Evolutionary conservation across 805 yeast genomes (phyloP).

Genomic region (Wickerhamomyces hampshirensis): DNA sequence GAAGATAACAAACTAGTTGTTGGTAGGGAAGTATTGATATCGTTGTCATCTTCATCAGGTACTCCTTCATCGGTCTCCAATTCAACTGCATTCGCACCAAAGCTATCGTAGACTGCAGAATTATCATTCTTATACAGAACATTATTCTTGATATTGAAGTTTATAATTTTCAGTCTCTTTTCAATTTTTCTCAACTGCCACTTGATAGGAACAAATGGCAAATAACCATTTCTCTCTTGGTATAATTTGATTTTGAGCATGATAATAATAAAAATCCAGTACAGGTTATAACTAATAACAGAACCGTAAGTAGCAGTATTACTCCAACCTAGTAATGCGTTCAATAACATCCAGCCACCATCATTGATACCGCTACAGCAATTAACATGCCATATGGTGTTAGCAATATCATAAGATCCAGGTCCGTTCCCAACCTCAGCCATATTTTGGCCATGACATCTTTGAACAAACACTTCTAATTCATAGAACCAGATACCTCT

Average conservation of each 20-base stretch:
- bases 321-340: conserved; percentile 91
- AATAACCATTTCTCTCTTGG: conserved; percentile 55
- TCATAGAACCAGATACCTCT: conserved; percentile 92
- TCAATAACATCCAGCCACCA: conserved; percentile 88
- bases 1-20: conserved; percentile 14
- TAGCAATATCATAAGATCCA: conserved; percentile 79
- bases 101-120: conserved; percentile 9
- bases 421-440: conserved; percentile 90
- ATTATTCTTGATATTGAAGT: conserved; percentile 29
- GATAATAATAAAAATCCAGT: conserved; percentile 55
- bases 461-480: conserved; percentile 64
- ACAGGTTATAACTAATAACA: conserved; percentile 63
- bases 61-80: conserved; percentile 2
- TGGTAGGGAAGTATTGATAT: conserved; percentile 4
- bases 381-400: conserved; percentile 89
- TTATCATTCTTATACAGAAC: conserved; percentile 23
- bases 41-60: conserved; percentile 12
- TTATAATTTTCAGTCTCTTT: conserved; percentile 31
- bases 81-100: conserved; percentile 7
- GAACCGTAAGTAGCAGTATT: conserved; percentile 92
- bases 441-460: conserved; percentile 78
- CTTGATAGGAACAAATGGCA: conserved; percentile 57
- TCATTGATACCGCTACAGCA: conserved; percentile 90
- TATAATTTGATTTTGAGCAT: conserved; percentile 43
- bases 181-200: conserved; percentile 56